Evolutionary conservation across 257 asterid genomes (phyloP), one percentile per base, ranked within the genome.

Genomic region (Fraxinus pennsylvanica): DNA sequence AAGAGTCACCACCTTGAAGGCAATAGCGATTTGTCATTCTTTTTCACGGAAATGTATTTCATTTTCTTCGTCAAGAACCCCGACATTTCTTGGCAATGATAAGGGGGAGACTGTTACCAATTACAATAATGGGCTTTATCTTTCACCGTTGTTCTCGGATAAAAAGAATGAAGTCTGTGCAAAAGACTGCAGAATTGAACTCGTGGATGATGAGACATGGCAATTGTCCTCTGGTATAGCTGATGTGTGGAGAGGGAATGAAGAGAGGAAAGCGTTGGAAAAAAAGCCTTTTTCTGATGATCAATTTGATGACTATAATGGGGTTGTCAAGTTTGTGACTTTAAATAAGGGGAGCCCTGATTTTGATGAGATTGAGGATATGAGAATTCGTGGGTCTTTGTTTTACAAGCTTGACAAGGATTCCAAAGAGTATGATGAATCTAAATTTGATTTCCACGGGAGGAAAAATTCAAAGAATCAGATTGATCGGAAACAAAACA

Each of bases 381-480:
- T 91, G 97, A 83, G 97, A 74, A 81, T 94, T 76, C 95, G 86
- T 0, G 92, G 97, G 70, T 85, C 79, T 52, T 81, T 94, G 89
- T 92, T 89, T 67, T 92, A 94, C 74, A 91, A 92, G 93, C 83
- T 92, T 72, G 95, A 94, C 43, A 91, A 87, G 89, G 85, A 84
- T 54, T 94, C 99, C 6, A 92, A 82, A 74, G 99, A 90, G 87
- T 91, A 89, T 68, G 96, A 90, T 70, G 99, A 92, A 63, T 84
- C 81, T 65, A 89, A 82, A 57, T 91, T 87, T 57, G 95, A 92
- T 38, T 91, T 86, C 85, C 97, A 87, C 12, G 69, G 96, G 83
- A 92, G 89, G 84, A 92, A 84, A 75, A 71, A 82, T 30, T 52
- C 82, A 22, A 87, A 81, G 81, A 85, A 77, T 57, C 88, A 79